Percentiles rank a stretch among this genome's conserved stretches.
These are phyloP conservation scores for Phytophthora pisi DNA, from an alignment of 352 stramenopile species.

Conservation along the genomic window DNA sequence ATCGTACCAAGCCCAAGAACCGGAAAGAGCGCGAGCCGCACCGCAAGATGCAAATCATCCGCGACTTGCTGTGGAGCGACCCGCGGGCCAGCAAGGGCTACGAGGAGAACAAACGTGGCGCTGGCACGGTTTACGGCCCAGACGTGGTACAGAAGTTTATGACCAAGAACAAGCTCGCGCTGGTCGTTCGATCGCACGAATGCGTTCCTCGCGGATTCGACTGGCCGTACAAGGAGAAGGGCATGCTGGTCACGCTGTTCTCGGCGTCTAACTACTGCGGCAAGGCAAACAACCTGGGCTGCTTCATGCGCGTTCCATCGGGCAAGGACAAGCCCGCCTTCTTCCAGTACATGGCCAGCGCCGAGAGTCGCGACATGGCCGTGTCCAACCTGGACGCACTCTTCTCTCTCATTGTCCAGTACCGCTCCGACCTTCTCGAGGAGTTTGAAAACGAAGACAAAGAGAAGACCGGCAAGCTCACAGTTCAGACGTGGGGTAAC, in stretches of 20 bases:
- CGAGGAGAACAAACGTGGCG: slow-evolving; percentile 83
- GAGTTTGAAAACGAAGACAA: slow-evolving; percentile 69
- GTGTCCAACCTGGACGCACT: slow-evolving; percentile 84
- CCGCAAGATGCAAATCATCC: slow-evolving; percentile 74
- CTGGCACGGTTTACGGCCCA: slow-evolving; percentile 76
- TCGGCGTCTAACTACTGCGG: slow-evolving; percentile 89
- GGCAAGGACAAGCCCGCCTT: slow-evolving; percentile 79
- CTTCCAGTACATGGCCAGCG: slow-evolving; percentile 89
- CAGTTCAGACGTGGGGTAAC: slow-evolving; percentile 54
- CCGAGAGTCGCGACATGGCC: slow-evolving; percentile 79
- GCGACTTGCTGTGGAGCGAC: slow-evolving; percentile 86
- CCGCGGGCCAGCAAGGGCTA: slow-evolving; percentile 67
- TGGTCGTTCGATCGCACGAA: slow-evolving; percentile 88
- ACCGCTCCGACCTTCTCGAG: slow-evolving; percentile 62
- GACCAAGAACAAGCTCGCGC: slow-evolving; percentile 80
- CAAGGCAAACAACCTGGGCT: slow-evolving; percentile 85
- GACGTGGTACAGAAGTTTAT: slow-evolving; percentile 89
- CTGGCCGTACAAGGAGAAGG: slow-evolving; percentile 81
- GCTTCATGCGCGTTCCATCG: slow-evolving; percentile 83
- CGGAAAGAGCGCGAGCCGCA: slow-evolving; percentile 59
- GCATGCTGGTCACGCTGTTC: slow-evolving; percentile 88
- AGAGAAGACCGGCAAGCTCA: slow-evolving; percentile 46
- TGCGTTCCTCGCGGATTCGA: slow-evolving; percentile 83
- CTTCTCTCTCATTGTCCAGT: slow-evolving; percentile 86
- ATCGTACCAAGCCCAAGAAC: slow-evolving; percentile 64